phyloP scores from a whole-genome alignment of 164 flowering plant genomes.

The Annona squamosa region DNA sequence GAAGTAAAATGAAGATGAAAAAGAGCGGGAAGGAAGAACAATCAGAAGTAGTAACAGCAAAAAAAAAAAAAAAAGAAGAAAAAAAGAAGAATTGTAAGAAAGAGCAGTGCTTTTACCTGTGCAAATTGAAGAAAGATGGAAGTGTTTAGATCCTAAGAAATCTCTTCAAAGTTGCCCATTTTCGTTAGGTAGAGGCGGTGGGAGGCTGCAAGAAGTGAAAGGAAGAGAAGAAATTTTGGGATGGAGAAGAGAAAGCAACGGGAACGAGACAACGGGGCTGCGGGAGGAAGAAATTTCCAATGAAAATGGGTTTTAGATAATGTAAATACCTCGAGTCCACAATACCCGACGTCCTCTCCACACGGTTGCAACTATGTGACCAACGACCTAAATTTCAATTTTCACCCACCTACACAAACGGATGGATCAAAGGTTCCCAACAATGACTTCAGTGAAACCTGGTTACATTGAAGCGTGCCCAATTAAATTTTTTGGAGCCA shows the following conservation, averaged over 20 bases:
- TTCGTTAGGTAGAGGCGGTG: not conserved
- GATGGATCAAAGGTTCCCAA: too few species aligned
- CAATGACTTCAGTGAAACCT: too few species aligned
- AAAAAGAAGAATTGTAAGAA: not conserved
- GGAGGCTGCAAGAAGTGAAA: not conserved
- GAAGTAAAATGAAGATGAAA: not conserved
- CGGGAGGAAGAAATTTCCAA: not conserved
- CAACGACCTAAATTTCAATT: too few species aligned
- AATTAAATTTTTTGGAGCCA: too few species aligned
- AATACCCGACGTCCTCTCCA: too few species aligned
- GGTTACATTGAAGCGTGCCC: too few species aligned
- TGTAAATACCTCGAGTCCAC: too few species aligned
- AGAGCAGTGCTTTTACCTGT: not conserved
- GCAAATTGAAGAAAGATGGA: not conserved
- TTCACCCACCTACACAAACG: too few species aligned
- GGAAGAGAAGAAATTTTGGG: not conserved
- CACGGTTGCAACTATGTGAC: too few species aligned
- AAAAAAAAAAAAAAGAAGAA: not conserved
- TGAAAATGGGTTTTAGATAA: too few species aligned
- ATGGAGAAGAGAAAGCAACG: not conserved
- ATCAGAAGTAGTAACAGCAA: not conserved
- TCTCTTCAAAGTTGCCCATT: not conserved
- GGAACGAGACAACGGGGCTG: not conserved
- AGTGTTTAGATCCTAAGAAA: not conserved
- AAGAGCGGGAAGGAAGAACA: not conserved